These are phyloP conservation scores for Boletus huronensis DNA, from an alignment of 768 basidiomycete genomes.

Conservation along the genomic window DNA sequence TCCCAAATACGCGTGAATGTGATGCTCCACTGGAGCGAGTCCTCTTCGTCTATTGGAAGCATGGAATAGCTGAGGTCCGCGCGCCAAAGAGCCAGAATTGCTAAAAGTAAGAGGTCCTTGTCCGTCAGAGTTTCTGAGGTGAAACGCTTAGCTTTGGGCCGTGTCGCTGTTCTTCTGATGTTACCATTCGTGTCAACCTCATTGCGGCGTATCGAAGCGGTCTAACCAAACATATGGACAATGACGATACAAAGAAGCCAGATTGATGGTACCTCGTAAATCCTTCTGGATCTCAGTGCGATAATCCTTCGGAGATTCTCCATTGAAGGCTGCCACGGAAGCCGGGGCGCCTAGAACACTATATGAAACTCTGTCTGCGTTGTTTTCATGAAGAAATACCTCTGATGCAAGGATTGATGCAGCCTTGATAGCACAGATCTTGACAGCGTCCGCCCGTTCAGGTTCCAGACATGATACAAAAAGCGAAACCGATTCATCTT, in stretches of 20 bases:
- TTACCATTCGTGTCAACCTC: conserved; percentile 61
- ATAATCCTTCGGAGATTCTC: conserved; percentile 45
- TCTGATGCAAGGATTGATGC: conserved; percentile 66
- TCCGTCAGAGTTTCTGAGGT: conserved; percentile 60
- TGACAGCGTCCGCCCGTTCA: conserved; percentile 77
- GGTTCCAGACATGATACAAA: conserved; percentile 68
- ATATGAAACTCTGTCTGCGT: conserved; percentile 8
- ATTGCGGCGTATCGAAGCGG: conserved; percentile 47
- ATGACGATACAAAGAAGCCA: conserved; percentile 1
- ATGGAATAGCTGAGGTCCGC: conserved; percentile 52
- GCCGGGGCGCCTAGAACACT: conserved; percentile 42
- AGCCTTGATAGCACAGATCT: conserved; percentile 73
- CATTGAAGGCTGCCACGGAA: conserved; percentile 56
- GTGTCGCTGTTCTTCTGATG: conserved; percentile 46
- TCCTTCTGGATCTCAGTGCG: conserved; percentile 46
- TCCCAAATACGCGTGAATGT: conserved; percentile 56
- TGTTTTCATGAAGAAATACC: conserved; percentile 35
- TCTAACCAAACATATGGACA: conserved; percentile 34
- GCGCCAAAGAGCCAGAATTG: conserved; percentile 69
- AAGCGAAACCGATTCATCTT: conserved; percentile 55
- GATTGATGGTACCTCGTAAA: conserved; percentile 49
- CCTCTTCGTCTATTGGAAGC: conserved; percentile 38
- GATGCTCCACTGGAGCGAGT: conserved; percentile 46
- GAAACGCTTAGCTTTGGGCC: conserved; percentile 61
- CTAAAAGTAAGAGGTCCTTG: conserved; percentile 65